phyloP scores from a whole-genome alignment of 2,329 filamentous ascomycete genomes.

The Zasmidium cellare region DNA sequence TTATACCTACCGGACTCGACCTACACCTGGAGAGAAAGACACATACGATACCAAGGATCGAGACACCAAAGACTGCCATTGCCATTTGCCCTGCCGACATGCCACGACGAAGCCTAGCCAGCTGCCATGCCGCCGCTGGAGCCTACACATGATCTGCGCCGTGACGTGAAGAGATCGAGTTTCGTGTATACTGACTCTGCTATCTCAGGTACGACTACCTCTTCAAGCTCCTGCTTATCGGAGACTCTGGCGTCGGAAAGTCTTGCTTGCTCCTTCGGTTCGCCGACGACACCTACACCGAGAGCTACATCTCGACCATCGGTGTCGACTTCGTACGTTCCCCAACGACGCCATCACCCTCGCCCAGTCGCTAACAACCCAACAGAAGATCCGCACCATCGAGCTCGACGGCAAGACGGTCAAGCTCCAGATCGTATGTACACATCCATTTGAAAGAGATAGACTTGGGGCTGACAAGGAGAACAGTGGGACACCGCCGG shows the following conservation, averaged over 20 bases:
- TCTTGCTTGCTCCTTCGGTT: slow-evolving; percentile 97
- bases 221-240: slow-evolving; percentile 99
- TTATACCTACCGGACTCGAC: neutral
- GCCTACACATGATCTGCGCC: neutral
- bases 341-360: neutral
- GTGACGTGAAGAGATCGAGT: neutral
- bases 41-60: neutral
- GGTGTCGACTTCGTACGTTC: slow-evolving; percentile 93
- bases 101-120: neutral
- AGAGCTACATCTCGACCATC: slow-evolving; percentile 99
- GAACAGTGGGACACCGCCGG: slow-evolving; percentile 95
- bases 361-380: slow-evolving; percentile 34
- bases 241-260: slow-evolving; percentile 99
- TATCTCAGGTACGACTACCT: slow-evolving; percentile 94
- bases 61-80: neutral
- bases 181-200: neutral
- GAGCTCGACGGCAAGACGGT: slow-evolving; percentile 99
- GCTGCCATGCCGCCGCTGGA: neutral
- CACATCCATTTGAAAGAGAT: neutral
- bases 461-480: neutral
- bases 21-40: neutral
- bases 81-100: neutral
- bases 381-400: slow-evolving; percentile 98
- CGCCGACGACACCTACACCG: slow-evolving; percentile 98
- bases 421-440: slow-evolving; percentile 94